phyloP scores from a whole-genome alignment of 768 basidiomycete genomes.

The Candolleomyces efflorescens region DNA sequence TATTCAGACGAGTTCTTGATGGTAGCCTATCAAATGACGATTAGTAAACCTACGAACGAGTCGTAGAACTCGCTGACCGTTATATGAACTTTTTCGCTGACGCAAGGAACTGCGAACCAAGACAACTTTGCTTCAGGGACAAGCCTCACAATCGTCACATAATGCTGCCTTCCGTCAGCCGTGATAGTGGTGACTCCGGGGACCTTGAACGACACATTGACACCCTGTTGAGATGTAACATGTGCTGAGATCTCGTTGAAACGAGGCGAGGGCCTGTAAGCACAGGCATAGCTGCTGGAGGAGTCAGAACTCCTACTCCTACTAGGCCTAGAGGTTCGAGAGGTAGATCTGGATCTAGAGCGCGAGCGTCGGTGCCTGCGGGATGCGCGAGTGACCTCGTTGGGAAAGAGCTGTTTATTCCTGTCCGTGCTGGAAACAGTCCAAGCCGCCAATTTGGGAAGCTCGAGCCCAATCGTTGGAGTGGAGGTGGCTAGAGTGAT shows the following conservation, averaged over 20 bases:
- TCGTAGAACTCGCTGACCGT: conserved; percentile 21
- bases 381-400: too few species aligned
- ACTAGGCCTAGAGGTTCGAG: too few species aligned
- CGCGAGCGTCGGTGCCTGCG: too few species aligned
- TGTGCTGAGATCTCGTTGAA: conserved; percentile 5
- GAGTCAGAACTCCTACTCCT: not conserved
- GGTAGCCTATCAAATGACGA: conserved; percentile 25
- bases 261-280: not conserved
- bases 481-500: conserved; percentile 39
- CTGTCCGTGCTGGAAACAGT: conserved; percentile 22
- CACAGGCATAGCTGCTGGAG: not conserved
- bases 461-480: conserved; percentile 34
- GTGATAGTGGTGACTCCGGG: conserved; percentile 40
- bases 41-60: not conserved
- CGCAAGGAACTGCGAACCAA: conserved; percentile 38
- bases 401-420: too few species aligned
- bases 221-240: conserved; percentile 32
- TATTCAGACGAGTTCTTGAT: conserved; percentile 49
- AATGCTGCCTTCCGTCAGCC: conserved; percentile 35
- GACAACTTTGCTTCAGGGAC: conserved; percentile 33
- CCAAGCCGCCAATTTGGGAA: conserved; percentile 35
- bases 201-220: conserved; percentile 36
- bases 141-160: conserved; percentile 36
- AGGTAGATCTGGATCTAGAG: too few species aligned
- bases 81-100: conserved; percentile 32